A percentile compares a stretch with the other conserved stretches of the same genome.
Conservation (phyloP, 1,284 basidiomycete species). For the Cryptococcus floricola region DNA sequence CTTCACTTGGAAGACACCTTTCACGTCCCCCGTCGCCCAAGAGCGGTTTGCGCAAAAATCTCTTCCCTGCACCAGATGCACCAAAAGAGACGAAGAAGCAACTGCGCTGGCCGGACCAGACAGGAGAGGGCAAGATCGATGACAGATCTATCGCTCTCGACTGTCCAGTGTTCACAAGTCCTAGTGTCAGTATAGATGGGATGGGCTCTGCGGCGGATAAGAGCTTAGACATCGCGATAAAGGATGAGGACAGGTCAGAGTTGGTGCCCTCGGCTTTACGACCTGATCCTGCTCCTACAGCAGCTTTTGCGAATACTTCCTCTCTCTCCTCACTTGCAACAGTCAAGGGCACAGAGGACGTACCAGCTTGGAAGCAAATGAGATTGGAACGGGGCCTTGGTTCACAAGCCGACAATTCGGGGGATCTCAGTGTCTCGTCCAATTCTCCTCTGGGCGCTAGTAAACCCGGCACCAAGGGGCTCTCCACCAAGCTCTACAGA, state of each 20-base stretch:
- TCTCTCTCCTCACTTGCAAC: not conserved
- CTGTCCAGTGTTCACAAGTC: constrained; percentile 15
- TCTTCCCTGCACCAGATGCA: constrained; percentile 3
- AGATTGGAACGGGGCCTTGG: constrained; percentile 7
- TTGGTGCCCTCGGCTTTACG: constrained; percentile 11
- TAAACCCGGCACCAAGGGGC: constrained; percentile 8
- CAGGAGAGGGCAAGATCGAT: constrained; percentile 17
- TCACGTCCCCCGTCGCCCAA: constrained; percentile 10
- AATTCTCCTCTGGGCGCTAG: constrained; percentile 2
- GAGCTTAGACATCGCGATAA: constrained; percentile 7
- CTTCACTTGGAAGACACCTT: constrained; percentile 1
- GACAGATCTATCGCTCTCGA: constrained; percentile 17
- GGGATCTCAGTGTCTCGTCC: constrained; percentile 5
- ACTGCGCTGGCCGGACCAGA: constrained; percentile 16
- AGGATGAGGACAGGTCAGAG: constrained; percentile 3
- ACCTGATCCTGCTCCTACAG: not conserved
- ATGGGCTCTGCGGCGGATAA: not conserved
- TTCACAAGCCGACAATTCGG: constrained; percentile 1
- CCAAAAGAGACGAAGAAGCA: not conserved
- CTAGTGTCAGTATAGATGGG: not conserved
- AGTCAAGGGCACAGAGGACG: not conserved
- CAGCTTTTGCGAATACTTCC: not conserved
- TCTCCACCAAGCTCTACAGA: constrained; percentile 4
- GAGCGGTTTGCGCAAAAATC: constrained; percentile 4
- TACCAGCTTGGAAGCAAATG: constrained; percentile 19